Evolutionary conservation across 176 grass and related monocot genomes (phyloP), one percentile per base, ranked within the genome.

Genomic region (Carex scoparia): DNA sequence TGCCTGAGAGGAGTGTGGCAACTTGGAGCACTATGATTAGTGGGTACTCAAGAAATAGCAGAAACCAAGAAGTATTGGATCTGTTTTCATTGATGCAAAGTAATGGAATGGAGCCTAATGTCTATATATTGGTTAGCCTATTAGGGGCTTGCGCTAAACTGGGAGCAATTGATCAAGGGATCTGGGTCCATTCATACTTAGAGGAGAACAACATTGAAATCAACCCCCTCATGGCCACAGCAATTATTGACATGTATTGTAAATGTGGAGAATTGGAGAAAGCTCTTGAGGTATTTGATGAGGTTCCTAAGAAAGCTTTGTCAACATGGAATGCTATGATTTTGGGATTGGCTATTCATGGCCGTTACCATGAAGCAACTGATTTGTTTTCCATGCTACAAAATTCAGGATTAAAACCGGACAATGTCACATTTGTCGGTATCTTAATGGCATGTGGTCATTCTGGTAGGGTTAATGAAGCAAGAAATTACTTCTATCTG

Each of bases 251-350:
- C 84, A 92, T 97, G 94, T 92, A 94, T 69, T 92, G 81, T 84
- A 92, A 94, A 82, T 92, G 90, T 7, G 94, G 94, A 1, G 53
- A 86, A 4, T 4, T 94, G 1, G 10, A 86, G 4, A 88, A 84
- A 42, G 92, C 90, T 0, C 81, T 90, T 14, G 23, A 88, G 81
- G 85, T 94, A 81, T 94, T 97, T 83, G 87, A 90, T 32, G 0
- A 78, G 37, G 16, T 89, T 77, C 65, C 3, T 76, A 0, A 53
- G 76, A 87, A 88, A 80, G 81, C 85, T 94, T 61, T 61, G 4
- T 89, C 90, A 3, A 90, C 90, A 0, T 97, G 92, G 94, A 97
- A 91, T 86, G 81, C 89, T 69, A 88, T 97, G 84, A 92, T 97
- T 88, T 86, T 81, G 10, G 90, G 92, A 46, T 80, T 91, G 0